A percentile compares a stretch with the other conserved stretches of the same genome.
Evolutionary conservation across 208 protist genomes (phyloP).

Genomic region (Herpetomonas samuelpessoai): DNA sequence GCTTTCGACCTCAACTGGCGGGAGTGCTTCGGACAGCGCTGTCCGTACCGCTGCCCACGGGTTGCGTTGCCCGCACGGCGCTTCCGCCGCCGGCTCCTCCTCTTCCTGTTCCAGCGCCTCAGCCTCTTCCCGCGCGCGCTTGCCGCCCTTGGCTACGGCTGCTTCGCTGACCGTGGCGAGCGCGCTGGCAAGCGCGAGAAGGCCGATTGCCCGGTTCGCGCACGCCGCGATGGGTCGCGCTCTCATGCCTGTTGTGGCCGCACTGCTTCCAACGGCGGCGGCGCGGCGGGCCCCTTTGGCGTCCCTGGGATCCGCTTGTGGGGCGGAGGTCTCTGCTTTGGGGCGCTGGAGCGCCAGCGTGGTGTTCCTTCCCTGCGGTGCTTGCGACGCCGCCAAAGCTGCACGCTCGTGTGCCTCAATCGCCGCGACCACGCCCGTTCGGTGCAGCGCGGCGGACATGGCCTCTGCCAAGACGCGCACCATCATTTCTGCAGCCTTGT

Average conservation of each 20-base stretch:
- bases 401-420: not conserved
- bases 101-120: too few relatives aligned
- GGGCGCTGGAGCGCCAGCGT: not conserved
- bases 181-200: not conserved
- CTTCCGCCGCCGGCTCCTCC: too few relatives aligned
- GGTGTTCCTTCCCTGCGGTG: not conserved
- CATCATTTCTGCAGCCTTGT: slow-evolving; percentile 9
- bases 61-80: not conserved
- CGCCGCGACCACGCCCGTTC: not conserved
- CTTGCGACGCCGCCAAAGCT: too few relatives aligned
- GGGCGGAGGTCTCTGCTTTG: too few relatives aligned
- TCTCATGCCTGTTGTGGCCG: slow-evolving; percentile 1
- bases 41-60: not conserved
- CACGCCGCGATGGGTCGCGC: slow-evolving; percentile 4
- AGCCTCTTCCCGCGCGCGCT: too few relatives aligned
- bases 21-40: not conserved
- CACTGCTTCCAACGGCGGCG: not conserved
- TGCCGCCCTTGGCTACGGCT: too few relatives aligned
- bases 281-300: not conserved
- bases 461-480: slow-evolving; percentile 16
- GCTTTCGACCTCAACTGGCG: not conserved
- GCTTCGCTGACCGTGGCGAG: too few relatives aligned
- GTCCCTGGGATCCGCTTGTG: not conserved
- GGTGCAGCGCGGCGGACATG: slow-evolving; percentile 5
- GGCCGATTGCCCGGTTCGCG: not conserved